Percentiles rank a stretch among this genome's conserved stretches.
These are phyloP conservation scores for Solanum boliviense DNA, from an alignment of 257 asterid genomes.

Conservation along the genomic window DNA sequence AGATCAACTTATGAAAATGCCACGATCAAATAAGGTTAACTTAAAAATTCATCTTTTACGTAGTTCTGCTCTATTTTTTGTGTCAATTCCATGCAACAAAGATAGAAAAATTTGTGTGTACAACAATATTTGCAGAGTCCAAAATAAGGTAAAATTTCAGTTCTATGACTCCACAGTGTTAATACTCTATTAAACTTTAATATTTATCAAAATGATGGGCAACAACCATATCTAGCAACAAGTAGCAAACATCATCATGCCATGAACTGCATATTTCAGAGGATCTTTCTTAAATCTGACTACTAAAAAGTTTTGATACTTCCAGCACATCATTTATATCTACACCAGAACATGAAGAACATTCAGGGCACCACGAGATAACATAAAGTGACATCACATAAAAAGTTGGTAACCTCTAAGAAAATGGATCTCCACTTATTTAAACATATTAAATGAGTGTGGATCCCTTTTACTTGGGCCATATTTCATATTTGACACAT, in stretches of 20 bases:
- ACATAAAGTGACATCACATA: not conserved
- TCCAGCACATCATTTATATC: not conserved
- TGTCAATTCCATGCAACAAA: not conserved
- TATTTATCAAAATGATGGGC: not conserved
- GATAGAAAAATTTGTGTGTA: not conserved
- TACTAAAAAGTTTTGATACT: not conserved
- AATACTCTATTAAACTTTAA: not conserved
- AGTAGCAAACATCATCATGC: not conserved
- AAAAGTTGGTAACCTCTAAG: not conserved
- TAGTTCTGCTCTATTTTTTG: not conserved
- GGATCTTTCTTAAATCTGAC: not conserved
- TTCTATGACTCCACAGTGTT: not conserved
- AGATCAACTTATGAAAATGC: not conserved
- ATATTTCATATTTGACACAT: not conserved
- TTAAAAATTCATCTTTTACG: not conserved
- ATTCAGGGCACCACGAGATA: not conserved
- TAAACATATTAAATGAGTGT: not conserved
- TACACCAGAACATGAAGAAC: not conserved
- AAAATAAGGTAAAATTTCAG: not conserved
- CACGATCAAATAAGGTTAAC: not conserved
- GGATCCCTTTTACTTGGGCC: not conserved
- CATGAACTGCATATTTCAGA: not conserved
- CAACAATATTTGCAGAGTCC: not conserved
- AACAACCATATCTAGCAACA: not conserved
- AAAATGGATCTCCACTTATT: not conserved